Conservation (phyloP, 768 basidiomycete species). For the Glaciozyma antarctica region DNA sequence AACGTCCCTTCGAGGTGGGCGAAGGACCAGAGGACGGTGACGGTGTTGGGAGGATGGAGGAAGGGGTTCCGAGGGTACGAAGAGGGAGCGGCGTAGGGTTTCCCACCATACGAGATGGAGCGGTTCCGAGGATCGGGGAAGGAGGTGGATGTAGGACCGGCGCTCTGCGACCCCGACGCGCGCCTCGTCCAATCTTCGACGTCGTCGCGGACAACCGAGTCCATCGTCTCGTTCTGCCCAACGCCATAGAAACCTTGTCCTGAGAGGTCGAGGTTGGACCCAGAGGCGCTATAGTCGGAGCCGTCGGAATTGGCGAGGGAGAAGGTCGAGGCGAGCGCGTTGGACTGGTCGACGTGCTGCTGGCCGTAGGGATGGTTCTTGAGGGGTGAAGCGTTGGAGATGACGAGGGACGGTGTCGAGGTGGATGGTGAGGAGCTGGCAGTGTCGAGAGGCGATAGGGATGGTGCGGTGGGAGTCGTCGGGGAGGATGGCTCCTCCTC, state of each 20-base stretch:
- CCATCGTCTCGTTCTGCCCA: slow-evolving; percentile 34
- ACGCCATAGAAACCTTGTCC: slow-evolving; percentile 24
- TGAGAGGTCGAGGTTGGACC: background rate
- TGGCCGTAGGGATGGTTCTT: slow-evolving; percentile 6
- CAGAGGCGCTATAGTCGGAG: slow-evolving; percentile 15
- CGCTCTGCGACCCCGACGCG: background rate
- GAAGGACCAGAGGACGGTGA: slow-evolving; percentile 74
- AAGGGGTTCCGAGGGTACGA: background rate
- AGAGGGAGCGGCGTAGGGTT: background rate
- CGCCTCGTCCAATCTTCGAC: slow-evolving; percentile 5
- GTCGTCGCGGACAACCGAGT: slow-evolving; percentile 25
- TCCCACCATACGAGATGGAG: background rate
- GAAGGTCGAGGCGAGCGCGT: background rate
- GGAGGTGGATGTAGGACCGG: background rate
- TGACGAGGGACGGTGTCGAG: slow-evolving; percentile 10
- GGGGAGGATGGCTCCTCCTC: slow-evolving; percentile 1
- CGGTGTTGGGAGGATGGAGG: slow-evolving; percentile 43
- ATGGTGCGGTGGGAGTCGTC: background rate
- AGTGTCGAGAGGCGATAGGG: slow-evolving; percentile 6
- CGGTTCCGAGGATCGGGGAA: background rate
- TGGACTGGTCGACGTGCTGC: background rate
- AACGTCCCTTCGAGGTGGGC: slow-evolving; percentile 66
- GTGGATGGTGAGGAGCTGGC: slow-evolving; percentile 12
- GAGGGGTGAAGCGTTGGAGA: slow-evolving; percentile 9
- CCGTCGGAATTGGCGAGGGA: slow-evolving; percentile 8